A percentile compares a stretch with the other conserved stretches of the same genome.
phyloP scores from a whole-genome alignment of 2,329 filamentous ascomycete genomes.

The Fusarium sp. region DNA sequence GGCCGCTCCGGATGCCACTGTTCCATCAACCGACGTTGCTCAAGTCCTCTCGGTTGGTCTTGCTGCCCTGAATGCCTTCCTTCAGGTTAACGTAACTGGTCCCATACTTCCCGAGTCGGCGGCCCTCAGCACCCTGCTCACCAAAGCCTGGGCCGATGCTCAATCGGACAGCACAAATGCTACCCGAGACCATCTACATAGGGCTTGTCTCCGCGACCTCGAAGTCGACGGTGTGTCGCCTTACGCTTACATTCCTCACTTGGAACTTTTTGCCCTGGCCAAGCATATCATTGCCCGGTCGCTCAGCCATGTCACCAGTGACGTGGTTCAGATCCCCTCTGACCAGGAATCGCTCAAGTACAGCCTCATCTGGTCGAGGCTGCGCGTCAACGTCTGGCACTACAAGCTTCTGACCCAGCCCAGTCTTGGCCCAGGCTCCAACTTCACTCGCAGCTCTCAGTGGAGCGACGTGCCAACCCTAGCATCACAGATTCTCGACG shows the following conservation, averaged over 20 bases:
- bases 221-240: slow-evolving; percentile 88
- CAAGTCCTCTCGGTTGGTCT: slow-evolving; percentile 51
- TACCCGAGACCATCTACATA: slow-evolving; percentile 61
- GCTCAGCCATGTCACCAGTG: slow-evolving; percentile 40
- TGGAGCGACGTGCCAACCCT: slow-evolving; percentile 74
- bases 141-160: slow-evolving; percentile 56
- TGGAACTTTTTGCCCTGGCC: slow-evolving; percentile 88
- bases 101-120: slow-evolving; percentile 73
- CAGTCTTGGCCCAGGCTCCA: slow-evolving; percentile 67
- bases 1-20: slow-evolving; percentile 5
- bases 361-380: slow-evolving; percentile 71
- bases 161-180: slow-evolving; percentile 16
- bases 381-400: slow-evolving; percentile 82
- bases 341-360: slow-evolving; percentile 59
- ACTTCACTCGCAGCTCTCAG: slow-evolving; percentile 70
- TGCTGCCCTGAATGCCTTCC: slow-evolving; percentile 77
- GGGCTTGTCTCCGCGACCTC: slow-evolving; percentile 76
- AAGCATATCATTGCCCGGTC: slow-evolving; percentile 61
- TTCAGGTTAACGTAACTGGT: slow-evolving; percentile 91
- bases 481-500: slow-evolving; percentile 64
- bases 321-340: slow-evolving; percentile 47
- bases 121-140: slow-evolving; percentile 56
- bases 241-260: slow-evolving; percentile 86
- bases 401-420: slow-evolving; percentile 74
- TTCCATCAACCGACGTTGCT: slow-evolving; percentile 13